Evolutionary conservation across 352 stramenopile genomes (phyloP).

Genomic region (Aphanomyces cochlioides): DNA sequence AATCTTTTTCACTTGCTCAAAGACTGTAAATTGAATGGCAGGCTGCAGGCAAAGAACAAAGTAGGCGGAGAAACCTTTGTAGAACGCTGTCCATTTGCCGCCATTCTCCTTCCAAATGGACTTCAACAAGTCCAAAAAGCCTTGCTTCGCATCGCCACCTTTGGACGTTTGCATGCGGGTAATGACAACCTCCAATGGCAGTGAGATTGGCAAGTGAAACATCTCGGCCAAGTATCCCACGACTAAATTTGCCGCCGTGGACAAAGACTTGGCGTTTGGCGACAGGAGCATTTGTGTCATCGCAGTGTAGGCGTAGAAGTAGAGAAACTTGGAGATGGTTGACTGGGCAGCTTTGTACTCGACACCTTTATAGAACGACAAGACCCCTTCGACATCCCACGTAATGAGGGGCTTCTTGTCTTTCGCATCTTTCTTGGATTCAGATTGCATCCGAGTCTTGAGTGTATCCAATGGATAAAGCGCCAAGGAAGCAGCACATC

Average conservation of each 20-base stretch:
- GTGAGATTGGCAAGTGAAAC: conserved; percentile 67
- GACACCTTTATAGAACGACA: conserved; percentile 74
- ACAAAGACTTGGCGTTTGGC: conserved; percentile 55
- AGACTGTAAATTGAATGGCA: conserved; percentile 96
- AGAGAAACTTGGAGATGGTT: conserved; percentile 84
- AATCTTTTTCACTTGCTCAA: conserved; percentile 84
- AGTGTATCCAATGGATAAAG: conserved; percentile 84
- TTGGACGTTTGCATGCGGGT: conserved; percentile 73
- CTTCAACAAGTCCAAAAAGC: conserved; percentile 55
- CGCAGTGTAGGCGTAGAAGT: conserved; percentile 88
- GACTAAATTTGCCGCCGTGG: conserved; percentile 61
- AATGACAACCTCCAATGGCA: conserved; percentile 87
- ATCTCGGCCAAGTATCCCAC: conserved; percentile 84
- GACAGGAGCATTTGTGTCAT: conserved; percentile 58
- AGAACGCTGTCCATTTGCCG: conserved; percentile 53
- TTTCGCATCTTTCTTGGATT: conserved; percentile 44
- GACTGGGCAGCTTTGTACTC: conserved; percentile 84
- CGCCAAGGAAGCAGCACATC: conserved; percentile 69
- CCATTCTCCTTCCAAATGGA: conserved; percentile 67
- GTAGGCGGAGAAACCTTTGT: conserved; percentile 88
- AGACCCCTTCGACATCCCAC: conserved; percentile 35
- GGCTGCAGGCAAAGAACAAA: conserved; percentile 96
- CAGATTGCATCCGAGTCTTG: conserved; percentile 86
- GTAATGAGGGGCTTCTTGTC: conserved; percentile 33
- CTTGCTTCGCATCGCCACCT: conserved; percentile 32